A percentile compares a stretch with the other conserved stretches of the same genome.
Evolutionary conservation across 768 basidiomycete species (phyloP).

Genomic region (Lactarius quietus): DNA sequence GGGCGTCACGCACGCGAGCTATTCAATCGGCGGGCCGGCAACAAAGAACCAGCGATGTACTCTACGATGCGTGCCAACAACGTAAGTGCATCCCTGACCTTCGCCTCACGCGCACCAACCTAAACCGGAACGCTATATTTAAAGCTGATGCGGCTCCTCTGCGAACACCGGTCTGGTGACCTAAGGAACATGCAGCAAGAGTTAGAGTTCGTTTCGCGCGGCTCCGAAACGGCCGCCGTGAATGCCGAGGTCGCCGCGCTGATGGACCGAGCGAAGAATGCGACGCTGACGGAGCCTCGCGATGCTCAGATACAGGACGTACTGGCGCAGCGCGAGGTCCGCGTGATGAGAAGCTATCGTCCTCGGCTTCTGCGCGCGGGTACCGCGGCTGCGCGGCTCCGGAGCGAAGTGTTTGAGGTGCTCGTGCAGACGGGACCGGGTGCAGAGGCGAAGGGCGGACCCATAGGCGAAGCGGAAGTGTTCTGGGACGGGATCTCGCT

Average conservation of each 20-base stretch:
- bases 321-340: conserved; percentile 5
- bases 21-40: neutral
- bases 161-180: neutral
- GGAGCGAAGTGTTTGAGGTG: neutral
- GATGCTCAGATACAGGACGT: neutral
- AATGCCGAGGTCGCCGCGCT: neutral
- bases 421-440: neutral
- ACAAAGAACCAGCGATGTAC: neutral
- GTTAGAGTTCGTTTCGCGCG: neutral
- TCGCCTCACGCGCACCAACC: neutral
- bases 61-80: neutral
- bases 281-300: neutral
- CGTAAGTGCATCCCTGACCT: neutral
- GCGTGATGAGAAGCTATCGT: conserved; percentile 10
- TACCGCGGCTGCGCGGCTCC: neutral
- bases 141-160: conserved; percentile 5
- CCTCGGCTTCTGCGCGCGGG: neutral
- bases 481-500: conserved; percentile 18
- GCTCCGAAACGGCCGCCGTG: neutral
- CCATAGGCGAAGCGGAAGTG: neutral
- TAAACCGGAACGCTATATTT: too few species aligned
- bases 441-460: neutral
- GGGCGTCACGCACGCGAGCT: conserved; percentile 6
- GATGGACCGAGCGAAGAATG: neutral
- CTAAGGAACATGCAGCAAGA: neutral